Percentiles rank a stretch among this genome's conserved stretches.
Conservation (phyloP, 108 stramenopile species). For the Skeletonema grethae region DNA sequence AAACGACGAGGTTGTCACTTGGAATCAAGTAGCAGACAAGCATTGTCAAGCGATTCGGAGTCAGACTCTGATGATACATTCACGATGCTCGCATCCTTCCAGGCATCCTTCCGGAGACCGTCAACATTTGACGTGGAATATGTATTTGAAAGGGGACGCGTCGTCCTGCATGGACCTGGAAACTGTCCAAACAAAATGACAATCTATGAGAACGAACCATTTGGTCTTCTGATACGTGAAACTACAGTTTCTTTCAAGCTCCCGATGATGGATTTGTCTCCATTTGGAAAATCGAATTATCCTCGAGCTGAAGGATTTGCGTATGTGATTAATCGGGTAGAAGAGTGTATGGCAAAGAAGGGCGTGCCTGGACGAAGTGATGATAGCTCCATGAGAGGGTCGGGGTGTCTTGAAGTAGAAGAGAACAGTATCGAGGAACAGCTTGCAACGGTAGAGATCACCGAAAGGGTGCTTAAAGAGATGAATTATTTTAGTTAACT, state of each 20-base stretch:
- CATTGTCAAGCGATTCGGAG: not conserved
- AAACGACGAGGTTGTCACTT: conserved; percentile 7
- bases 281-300: conserved; percentile 21
- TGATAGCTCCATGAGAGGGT: not conserved
- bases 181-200: conserved; percentile 43
- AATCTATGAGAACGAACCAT: conserved; percentile 26
- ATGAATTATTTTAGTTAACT: conserved; percentile 30
- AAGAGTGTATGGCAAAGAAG: conserved; percentile 31
- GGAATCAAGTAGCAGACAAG: not conserved
- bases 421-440: conserved; percentile 38
- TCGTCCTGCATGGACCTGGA: conserved; percentile 29
- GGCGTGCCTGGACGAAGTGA: conserved; percentile 24
- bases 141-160: conserved; percentile 28
- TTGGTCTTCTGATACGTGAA: conserved; percentile 15
- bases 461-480: conserved; percentile 28
- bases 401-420: conserved; percentile 29
- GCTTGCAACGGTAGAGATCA: conserved; percentile 25
- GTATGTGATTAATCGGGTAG: conserved; percentile 38
- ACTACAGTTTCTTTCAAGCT: conserved; percentile 25
- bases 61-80: conserved; percentile 5
- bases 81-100: conserved; percentile 36
- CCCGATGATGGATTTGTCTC: conserved; percentile 8
- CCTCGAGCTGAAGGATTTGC: conserved; percentile 37
- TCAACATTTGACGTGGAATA: conserved; percentile 39
- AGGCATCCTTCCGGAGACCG: conserved; percentile 31